A percentile compares a stretch with the other conserved stretches of the same genome.
These are phyloP conservation scores for Podaxis rugospora DNA, from an alignment of 768 basidiomycete species.

Conservation along the genomic window DNA sequence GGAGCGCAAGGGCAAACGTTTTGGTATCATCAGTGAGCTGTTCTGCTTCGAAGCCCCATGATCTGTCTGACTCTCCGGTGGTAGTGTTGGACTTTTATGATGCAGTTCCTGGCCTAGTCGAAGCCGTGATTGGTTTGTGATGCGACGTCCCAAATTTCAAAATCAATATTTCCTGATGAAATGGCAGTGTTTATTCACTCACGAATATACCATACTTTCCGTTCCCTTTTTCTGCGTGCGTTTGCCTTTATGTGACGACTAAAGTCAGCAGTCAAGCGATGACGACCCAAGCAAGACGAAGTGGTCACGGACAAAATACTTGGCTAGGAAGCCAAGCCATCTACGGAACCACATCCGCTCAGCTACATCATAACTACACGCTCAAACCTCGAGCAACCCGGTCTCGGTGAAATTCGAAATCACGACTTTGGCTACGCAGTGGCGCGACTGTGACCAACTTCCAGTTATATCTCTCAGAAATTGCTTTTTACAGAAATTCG, in stretches of 20 bases:
- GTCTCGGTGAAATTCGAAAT: not conserved
- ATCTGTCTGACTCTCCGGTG: not conserved
- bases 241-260: no score
- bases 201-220: not conserved
- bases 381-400: not conserved
- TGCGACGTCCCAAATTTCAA: not conserved
- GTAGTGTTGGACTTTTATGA: slow-evolving; percentile 48
- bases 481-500: not conserved
- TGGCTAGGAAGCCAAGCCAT: not conserved
- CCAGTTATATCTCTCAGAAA: not conserved
- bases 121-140: slow-evolving; percentile 38
- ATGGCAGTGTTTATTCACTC: not conserved
- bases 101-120: slow-evolving; percentile 39
- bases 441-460: not conserved
- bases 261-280: not conserved
- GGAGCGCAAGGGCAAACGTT: slow-evolving; percentile 35
- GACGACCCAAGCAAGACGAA: not conserved
- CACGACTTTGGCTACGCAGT: not conserved
- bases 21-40: slow-evolving; percentile 43
- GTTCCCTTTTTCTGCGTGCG: not conserved
- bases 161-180: not conserved
- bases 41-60: not conserved
- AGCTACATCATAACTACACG: not conserved
- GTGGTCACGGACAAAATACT: not conserved
- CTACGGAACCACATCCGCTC: not conserved